Evolutionary conservation across 1,284 basidiomycete species (phyloP).

Genomic region (Fomes fomentarius): DNA sequence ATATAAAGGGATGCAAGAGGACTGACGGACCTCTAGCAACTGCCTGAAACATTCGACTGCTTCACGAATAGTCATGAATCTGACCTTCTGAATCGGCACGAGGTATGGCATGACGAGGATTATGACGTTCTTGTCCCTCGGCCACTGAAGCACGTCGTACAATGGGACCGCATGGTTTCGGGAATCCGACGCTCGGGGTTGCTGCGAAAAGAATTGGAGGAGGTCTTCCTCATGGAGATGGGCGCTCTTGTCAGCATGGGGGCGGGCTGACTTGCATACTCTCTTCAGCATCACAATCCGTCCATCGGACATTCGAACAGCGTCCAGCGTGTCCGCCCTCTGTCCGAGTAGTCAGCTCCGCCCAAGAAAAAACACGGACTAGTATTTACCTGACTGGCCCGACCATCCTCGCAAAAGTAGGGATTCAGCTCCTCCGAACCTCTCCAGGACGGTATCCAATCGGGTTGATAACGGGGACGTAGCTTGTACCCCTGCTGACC

Average conservation of each 20-base stretch:
- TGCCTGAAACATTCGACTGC: conserved; percentile 33
- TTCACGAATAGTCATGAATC: conserved; percentile 32
- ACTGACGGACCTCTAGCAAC: conserved; percentile 29
- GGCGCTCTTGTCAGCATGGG: too few relatives aligned
- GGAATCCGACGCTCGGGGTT: conserved; percentile 20
- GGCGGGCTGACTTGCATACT: neutral
- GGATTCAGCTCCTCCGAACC: neutral
- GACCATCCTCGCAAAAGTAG: conserved; percentile 13
- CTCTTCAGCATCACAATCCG: conserved; percentile 14
- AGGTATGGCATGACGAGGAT: conserved; percentile 35
- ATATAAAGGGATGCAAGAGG: neutral
- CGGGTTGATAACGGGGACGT: conserved; percentile 20
- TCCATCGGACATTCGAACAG: conserved; percentile 10
- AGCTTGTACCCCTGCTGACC: conserved; percentile 19
- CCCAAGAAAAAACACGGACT: neutral
- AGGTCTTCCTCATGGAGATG: conserved; percentile 23
- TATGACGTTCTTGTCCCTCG: conserved; percentile 9
- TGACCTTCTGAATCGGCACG: conserved; percentile 22
- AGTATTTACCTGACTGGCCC: neutral
- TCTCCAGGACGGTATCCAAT: conserved; percentile 20
- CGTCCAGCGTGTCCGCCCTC: conserved; percentile 11
- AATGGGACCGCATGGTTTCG: conserved; percentile 34
- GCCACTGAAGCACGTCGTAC: conserved; percentile 27
- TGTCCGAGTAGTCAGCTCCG: neutral
- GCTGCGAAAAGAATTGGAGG: conserved; percentile 18